Percentiles rank a stretch among this genome's conserved stretches.
Conservation (phyloP, 169 alveolate species). For the Eimeria nieschulzi region DNA sequence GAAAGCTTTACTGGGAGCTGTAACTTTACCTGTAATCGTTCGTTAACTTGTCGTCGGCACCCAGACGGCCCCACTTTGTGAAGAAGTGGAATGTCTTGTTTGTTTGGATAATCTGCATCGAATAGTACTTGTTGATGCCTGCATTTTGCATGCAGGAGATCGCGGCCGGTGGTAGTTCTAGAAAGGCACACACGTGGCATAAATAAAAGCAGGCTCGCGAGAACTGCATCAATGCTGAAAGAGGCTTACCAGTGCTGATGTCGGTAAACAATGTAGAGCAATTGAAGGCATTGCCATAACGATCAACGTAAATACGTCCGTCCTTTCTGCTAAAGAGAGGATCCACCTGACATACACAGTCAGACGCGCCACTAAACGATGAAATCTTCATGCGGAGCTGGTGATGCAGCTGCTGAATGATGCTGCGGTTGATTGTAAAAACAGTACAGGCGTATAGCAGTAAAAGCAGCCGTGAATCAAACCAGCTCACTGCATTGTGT, state of each 20-base stretch:
- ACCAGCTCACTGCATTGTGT: too few relatives aligned
- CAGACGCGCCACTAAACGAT: too few relatives aligned
- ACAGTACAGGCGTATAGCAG: too few relatives aligned
- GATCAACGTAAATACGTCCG: slow-evolving; percentile 70
- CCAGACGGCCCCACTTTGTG: slow-evolving; percentile 76
- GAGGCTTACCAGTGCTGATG: slow-evolving; percentile 63
- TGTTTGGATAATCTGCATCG: slow-evolving; percentile 71
- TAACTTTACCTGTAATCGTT: slow-evolving; percentile 63
- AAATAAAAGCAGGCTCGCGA: too few relatives aligned
- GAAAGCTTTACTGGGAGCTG: background rate
- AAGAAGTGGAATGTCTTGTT: slow-evolving; percentile 58
- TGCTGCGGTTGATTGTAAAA: too few relatives aligned
- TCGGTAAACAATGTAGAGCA: slow-evolving; percentile 73
- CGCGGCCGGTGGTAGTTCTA: too few relatives aligned
- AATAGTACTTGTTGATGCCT: slow-evolving; percentile 76
- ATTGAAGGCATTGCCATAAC: slow-evolving; percentile 70
- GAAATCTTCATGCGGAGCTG: too few relatives aligned
- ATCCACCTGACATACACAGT: slow-evolving; percentile 66
- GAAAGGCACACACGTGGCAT: too few relatives aligned
- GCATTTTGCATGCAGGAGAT: background rate
- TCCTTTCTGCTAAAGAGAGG: slow-evolving; percentile 68
- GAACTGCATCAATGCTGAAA: background rate
- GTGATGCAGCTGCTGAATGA: too few relatives aligned
- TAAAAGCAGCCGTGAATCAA: too few relatives aligned
- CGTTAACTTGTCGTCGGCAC: slow-evolving; percentile 74